Conservation (phyloP, 2,329 filamentous ascomycete species). For the Aspergillus hiratsukae region DNA sequence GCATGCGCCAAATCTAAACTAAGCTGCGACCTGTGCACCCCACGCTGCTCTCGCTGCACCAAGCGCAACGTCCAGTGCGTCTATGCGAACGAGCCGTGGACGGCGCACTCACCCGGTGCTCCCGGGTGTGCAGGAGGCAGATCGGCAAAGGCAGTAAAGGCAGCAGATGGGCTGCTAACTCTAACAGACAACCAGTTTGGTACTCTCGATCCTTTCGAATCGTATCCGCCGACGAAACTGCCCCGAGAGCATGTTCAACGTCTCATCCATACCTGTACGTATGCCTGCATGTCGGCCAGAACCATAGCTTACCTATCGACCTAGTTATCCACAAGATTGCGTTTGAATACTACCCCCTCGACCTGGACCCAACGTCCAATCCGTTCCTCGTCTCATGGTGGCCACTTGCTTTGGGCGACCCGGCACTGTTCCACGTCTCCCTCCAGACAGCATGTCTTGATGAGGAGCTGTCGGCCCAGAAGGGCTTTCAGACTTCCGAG, state of each 20-base stretch:
- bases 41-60: slow-evolving; percentile 52
- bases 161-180: slow-evolving; percentile 2
- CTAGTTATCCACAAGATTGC: slow-evolving; percentile 55
- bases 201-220: slow-evolving; percentile 53
- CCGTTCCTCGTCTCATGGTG: slow-evolving; percentile 59
- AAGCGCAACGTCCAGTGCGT: slow-evolving; percentile 47
- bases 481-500: slow-evolving; percentile 51
- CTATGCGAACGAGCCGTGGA: slow-evolving; percentile 53
- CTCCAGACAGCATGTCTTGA: slow-evolving; percentile 57
- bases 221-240: slow-evolving; percentile 52
- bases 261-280: slow-evolving; percentile 54
- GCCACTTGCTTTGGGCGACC: slow-evolving; percentile 54
- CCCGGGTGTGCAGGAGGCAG: slow-evolving; percentile 6
- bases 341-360: slow-evolving; percentile 58
- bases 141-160: slow-evolving; percentile 1
- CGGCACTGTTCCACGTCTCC: slow-evolving; percentile 56
- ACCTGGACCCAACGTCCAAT: slow-evolving; percentile 50
- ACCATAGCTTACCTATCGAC: slow-evolving; percentile 12
- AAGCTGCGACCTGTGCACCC: slow-evolving; percentile 52
- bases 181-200: slow-evolving; percentile 27
- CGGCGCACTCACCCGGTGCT: slow-evolving; percentile 16
- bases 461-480: slow-evolving; percentile 49
- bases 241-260: slow-evolving; percentile 49
- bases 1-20: slow-evolving; percentile 55
- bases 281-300: not conserved